phyloP scores from a whole-genome alignment of 2,329 filamentous ascomycete species.

The Colletotrichum lindemuthianum region DNA sequence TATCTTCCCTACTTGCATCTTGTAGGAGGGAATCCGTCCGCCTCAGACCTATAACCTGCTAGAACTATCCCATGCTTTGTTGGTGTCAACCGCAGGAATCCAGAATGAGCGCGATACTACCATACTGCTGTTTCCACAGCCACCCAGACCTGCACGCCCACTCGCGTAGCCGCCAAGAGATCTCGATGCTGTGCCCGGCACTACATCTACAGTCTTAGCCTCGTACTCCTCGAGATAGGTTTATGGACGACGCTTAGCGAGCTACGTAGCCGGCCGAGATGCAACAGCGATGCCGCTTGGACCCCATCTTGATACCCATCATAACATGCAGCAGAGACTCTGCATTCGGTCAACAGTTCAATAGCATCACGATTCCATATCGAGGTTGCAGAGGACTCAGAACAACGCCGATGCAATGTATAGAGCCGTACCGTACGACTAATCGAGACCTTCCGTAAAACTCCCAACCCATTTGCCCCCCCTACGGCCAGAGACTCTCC shows the following conservation, averaged over 20 bases:
- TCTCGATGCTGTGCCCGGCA: neutral
- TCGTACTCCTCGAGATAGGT: neutral
- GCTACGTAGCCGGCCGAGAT: no score
- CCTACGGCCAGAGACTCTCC: conserved; percentile 12
- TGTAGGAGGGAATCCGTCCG: neutral
- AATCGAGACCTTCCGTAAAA: conserved; percentile 20
- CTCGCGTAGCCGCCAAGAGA: neutral
- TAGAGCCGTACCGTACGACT: neutral
- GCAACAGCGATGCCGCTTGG: no score
- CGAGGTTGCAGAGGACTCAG: neutral
- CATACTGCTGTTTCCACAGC: neutral
- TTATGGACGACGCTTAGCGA: neutral
- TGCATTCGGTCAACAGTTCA: no score
- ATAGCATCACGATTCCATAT: no score
- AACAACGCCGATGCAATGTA: conserved; percentile 9
- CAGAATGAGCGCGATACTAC: neutral
- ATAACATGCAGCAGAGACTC: no score
- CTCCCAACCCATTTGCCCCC: conserved; percentile 22
- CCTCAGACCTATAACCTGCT: neutral
- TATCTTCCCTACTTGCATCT: neutral
- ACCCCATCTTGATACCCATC: no score
- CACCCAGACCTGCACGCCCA: neutral
- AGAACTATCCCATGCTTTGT: neutral
- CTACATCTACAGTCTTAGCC: neutral
- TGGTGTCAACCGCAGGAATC: neutral